Evolutionary conservation across 2,329 filamentous ascomycete genomes (phyloP).

Genomic region (Colletotrichum tanaceti): DNA sequence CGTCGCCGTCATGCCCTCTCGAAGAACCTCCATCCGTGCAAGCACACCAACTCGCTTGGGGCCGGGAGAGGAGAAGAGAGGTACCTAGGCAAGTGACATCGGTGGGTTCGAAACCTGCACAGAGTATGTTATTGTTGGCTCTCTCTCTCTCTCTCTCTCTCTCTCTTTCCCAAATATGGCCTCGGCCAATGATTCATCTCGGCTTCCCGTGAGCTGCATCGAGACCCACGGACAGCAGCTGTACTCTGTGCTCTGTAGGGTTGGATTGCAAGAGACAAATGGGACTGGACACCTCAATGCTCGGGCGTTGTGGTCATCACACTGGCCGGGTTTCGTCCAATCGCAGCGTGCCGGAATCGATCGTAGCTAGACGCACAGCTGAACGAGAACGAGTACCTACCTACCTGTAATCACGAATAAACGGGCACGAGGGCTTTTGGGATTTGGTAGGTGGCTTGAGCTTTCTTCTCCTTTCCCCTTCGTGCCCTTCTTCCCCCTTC

Average conservation of each 20-base stretch:
- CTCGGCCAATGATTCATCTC: conserved; percentile 17
- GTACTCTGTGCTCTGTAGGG: neutral
- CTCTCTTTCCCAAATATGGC: neutral
- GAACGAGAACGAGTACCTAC: no score
- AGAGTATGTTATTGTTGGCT: conserved; percentile 13
- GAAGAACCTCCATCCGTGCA: neutral
- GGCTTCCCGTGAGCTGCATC: conserved; percentile 5
- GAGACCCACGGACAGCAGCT: conserved; percentile 21
- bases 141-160: neutral
- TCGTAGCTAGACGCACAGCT: neutral
- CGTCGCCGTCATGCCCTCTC: neutral
- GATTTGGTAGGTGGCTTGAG: conserved; percentile 13
- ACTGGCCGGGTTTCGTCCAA: neutral
- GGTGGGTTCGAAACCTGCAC: conserved; percentile 25
- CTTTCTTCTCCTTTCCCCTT: conserved; percentile 9
- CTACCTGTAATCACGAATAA: no score
- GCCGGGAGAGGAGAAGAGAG: neutral
- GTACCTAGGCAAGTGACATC: conserved; percentile 8
- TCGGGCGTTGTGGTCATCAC: neutral
- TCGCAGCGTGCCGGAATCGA: conserved; percentile 1
- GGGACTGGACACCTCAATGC: neutral
- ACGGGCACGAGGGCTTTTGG: neutral
- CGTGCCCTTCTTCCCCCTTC: conserved; percentile 5
- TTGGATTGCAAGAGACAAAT: conserved; percentile 16
- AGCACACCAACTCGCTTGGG: neutral